Conservation (phyloP, 192 early-diverging fungal species). For the Entophlyctis helioformis region DNA sequence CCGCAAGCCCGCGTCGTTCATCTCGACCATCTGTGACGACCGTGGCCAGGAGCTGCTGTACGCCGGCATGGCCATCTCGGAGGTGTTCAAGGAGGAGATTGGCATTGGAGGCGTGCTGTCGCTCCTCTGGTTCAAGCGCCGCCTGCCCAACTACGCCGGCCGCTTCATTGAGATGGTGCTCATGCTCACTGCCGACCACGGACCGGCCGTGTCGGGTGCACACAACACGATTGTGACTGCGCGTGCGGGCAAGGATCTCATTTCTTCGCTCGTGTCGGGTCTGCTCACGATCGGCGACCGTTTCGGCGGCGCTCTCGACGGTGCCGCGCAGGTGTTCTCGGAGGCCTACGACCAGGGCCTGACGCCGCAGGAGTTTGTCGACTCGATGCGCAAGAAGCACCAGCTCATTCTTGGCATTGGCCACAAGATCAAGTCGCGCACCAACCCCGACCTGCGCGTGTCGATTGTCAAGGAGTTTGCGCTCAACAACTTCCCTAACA, state of each 20-base stretch:
- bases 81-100: conserved; percentile 98
- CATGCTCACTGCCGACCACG: conserved; percentile 99
- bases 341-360: conserved; percentile 86
- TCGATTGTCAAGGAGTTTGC: conserved; percentile 91
- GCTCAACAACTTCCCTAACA: conserved; percentile 70
- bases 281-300: conserved; percentile 95
- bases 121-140: conserved; percentile 97
- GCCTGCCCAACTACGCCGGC: conserved; percentile 85
- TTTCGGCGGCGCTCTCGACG: conserved; percentile 95
- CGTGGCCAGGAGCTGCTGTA: conserved; percentile 97
- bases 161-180: conserved; percentile 99
- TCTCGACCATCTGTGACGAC: conserved; percentile 98
- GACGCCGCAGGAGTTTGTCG: conserved; percentile 88
- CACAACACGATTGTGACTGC: conserved; percentile 51
- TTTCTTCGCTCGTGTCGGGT: conserved; percentile 89
- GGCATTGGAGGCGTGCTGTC: conserved; percentile 96
- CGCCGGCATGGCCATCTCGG: conserved; percentile 95
- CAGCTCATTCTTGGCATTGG: conserved; percentile 97
- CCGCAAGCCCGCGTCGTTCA: conserved; percentile 95
- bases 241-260: conserved; percentile 94
- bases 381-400: conserved; percentile 88
- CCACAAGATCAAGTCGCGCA: conserved; percentile 98
- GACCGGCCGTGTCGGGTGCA: conserved; percentile 89
- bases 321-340: conserved; percentile 86
- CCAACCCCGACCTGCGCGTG: conserved; percentile 96